These are phyloP conservation scores for Pholiota microspora DNA, from an alignment of 768 basidiomycete species.

Conservation along the genomic window DNA sequence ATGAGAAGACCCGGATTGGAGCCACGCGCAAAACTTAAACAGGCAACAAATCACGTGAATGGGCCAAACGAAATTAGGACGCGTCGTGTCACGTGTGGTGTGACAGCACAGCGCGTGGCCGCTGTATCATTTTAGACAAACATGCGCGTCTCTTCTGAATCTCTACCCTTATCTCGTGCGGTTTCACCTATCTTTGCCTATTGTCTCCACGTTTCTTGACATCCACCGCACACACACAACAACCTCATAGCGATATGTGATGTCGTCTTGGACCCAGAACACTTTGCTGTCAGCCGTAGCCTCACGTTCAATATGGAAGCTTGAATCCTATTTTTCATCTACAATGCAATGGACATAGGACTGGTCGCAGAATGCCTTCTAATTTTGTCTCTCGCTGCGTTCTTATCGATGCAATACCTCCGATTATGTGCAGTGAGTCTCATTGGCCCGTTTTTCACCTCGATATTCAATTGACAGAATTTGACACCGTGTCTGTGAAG, in stretches of 20 bases:
- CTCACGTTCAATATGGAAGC: neutral
- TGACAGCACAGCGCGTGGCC: constrained; percentile 2
- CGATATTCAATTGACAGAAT: neutral
- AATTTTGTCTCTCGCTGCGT: neutral
- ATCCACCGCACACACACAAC: constrained; percentile 3
- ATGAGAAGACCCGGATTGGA: constrained; percentile 7
- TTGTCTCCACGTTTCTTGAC: constrained; percentile 7
- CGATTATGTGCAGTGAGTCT: neutral
- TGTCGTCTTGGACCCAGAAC: constrained; percentile 1
- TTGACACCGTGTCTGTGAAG: neutral
- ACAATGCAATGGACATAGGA: neutral
- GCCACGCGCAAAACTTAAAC: constrained; percentile 14
- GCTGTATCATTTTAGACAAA: neutral
- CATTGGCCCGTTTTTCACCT: neutral
- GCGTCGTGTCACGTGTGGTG: constrained; percentile 20
- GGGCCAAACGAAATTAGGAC: constrained; percentile 14
- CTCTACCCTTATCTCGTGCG: neutral
- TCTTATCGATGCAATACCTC: neutral
- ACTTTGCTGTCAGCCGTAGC: neutral
- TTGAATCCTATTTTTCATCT: neutral
- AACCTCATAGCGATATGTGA: neutral
- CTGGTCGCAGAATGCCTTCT: neutral
- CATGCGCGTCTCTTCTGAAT: constrained; percentile 3
- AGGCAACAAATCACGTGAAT: constrained; percentile 16
- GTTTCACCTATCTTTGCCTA: neutral